Conservation (phyloP, 2,329 filamentous ascomycete species). For the Fusarium sp. region DNA sequence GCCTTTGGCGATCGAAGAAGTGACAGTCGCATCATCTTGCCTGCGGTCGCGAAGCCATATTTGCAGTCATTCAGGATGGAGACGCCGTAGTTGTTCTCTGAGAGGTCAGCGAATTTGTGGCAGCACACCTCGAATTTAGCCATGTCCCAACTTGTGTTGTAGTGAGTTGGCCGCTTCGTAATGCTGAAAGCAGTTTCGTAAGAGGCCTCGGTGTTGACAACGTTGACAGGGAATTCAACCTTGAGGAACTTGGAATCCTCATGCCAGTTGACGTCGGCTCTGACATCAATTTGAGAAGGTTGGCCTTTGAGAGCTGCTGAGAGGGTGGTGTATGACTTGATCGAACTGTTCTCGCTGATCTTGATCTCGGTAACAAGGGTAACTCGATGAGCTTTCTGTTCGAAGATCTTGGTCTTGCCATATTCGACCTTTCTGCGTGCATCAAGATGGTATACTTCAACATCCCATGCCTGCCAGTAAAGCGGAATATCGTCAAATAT, state of each 20-base stretch:
- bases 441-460: constrained; percentile 94
- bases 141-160: constrained; percentile 98
- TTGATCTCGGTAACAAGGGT: constrained; percentile 86
- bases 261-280: constrained; percentile 93
- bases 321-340: constrained; percentile 87
- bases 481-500: constrained; percentile 97
- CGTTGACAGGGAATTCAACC: constrained; percentile 95
- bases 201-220: constrained; percentile 89
- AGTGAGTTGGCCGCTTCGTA: constrained; percentile 90
- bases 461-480: constrained; percentile 98
- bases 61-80: constrained; percentile 95
- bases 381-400: constrained; percentile 79
- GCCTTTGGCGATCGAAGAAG: constrained; percentile 90
- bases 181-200: constrained; percentile 97
- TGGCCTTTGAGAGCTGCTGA: constrained; percentile 72
- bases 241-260: constrained; percentile 99
- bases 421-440: constrained; percentile 81
- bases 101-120: constrained; percentile 93
- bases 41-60: constrained; percentile 92
- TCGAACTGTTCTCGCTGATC: constrained; percentile 87
- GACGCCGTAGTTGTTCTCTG: constrained; percentile 88
- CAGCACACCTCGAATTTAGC: constrained; percentile 97
- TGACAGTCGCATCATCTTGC: constrained; percentile 89
- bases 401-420: constrained; percentile 76
- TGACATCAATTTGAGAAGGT: constrained; percentile 77